Evolutionary conservation across 306 rosid genomes (phyloP).

Genomic region (Castanea crenata): DNA sequence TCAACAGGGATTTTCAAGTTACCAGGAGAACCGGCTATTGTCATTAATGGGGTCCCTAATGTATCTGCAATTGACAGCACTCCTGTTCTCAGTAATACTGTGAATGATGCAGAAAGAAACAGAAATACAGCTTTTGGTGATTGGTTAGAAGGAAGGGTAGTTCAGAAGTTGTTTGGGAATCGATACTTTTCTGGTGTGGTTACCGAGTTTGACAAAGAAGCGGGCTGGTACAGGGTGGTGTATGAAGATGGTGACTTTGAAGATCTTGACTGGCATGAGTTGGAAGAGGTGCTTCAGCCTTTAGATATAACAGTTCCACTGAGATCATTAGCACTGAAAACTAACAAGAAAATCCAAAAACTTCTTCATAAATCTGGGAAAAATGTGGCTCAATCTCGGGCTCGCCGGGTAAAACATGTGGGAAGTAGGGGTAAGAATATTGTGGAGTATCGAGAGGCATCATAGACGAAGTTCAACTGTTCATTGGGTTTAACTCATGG

Average conservation of each 20-base stretch:
- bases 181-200: constrained; percentile 57
- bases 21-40: constrained; percentile 81
- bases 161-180: constrained; percentile 66
- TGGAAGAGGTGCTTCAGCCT: constrained; percentile 74
- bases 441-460: constrained; percentile 3
- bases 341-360: constrained; percentile 46
- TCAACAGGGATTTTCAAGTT: constrained; percentile 42
- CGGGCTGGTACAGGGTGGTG: constrained; percentile 72
- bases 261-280: constrained; percentile 84
- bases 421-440: constrained; percentile 35
- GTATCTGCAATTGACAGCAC: constrained; percentile 22
- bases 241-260: constrained; percentile 86
- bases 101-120: constrained; percentile 18
- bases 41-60: constrained; percentile 71
- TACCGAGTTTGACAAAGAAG: constrained; percentile 52
- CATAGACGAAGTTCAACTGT: constrained; percentile 16
- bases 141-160: constrained; percentile 82
- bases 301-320: constrained; percentile 66
- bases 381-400: constrained; percentile 25
- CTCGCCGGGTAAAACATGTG: constrained; percentile 26
- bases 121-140: constrained; percentile 51
- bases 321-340: constrained; percentile 54
- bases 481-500: constrained; percentile 7
- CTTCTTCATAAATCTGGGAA: constrained; percentile 32
- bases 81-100: constrained; percentile 2